Evolutionary conservation across 345 rosid genomes (phyloP).

Genomic region (Eucalyptus microcorys): DNA sequence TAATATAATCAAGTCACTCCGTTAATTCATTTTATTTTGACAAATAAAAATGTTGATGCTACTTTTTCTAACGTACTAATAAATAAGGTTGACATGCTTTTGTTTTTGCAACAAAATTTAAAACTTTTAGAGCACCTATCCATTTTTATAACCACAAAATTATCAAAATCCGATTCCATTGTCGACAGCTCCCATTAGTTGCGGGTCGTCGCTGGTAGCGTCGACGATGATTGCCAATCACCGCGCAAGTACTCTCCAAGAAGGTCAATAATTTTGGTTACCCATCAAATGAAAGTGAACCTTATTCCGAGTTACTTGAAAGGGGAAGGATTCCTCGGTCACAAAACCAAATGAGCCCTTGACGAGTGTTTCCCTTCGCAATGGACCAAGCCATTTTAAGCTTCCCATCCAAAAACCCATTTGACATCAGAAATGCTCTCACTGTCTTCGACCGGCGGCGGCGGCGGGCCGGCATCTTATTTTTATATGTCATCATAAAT

Average conservation of each 20-base stretch:
- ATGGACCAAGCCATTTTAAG: not conserved
- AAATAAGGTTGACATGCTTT: not conserved
- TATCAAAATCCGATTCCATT: not conserved
- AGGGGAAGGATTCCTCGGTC: not conserved
- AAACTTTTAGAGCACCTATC: rapidly evolving
- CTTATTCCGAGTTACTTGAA: not conserved
- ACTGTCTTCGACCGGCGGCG: no score
- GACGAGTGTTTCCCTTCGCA: not conserved
- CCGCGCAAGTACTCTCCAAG: not conserved
- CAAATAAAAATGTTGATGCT: not conserved
- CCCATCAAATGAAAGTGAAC: not conserved
- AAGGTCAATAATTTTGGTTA: not conserved
- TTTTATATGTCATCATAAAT: not conserved
- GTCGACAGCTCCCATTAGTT: not conserved
- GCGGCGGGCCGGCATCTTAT: no score
- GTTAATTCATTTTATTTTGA: not conserved
- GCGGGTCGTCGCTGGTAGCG: not conserved
- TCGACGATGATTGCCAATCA: not conserved
- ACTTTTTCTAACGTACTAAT: rapidly evolving
- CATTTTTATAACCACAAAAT: not conserved
- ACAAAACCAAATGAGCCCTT: not conserved
- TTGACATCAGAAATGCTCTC: not conserved
- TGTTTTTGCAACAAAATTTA: not conserved
- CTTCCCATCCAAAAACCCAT: not conserved
- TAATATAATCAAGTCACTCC: rapidly evolving